These are phyloP conservation scores for Nymphaea colorata DNA, from an alignment of 164 flowering plant species.

Conservation along the genomic window DNA sequence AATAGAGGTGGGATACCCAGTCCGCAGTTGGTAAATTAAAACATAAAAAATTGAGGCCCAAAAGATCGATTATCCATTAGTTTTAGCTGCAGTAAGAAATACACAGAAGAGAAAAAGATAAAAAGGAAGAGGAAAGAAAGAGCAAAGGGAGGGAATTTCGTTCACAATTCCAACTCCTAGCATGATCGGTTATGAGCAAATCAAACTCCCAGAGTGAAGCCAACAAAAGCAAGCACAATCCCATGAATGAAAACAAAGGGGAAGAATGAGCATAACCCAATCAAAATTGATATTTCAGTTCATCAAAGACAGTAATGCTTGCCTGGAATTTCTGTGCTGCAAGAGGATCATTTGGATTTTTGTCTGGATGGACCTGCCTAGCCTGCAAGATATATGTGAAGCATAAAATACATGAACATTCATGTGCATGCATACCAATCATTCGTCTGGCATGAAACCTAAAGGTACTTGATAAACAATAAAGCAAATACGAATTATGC, in stretches of 20 bases:
- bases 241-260: neutral
- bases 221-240: neutral
- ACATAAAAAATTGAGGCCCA: no score
- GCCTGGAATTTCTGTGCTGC: slow-evolving; percentile 32
- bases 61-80: no score
- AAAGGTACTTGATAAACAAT: neutral
- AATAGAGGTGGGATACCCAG: neutral
- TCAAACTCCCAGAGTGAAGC: neutral
- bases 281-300: neutral
- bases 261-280: neutral
- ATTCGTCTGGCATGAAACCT: neutral
- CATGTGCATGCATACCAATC: neutral
- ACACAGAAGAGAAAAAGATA: neutral
- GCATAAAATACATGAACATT: neutral
- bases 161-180: neutral
- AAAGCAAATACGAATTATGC: neutral
- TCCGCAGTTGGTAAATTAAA: neutral
- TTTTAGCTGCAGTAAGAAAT: no score
- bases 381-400: slow-evolving; percentile 15
- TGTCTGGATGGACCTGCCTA: slow-evolving; percentile 35
- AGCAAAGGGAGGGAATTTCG: neutral
- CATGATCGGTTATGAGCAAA: neutral
- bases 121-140: neutral
- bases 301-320: slow-evolving; percentile 3
- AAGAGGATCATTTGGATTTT: slow-evolving; percentile 31